These are phyloP conservation scores for Lachnellula suecica DNA, from an alignment of 2,329 filamentous ascomycete genomes.

Conservation along the genomic window DNA sequence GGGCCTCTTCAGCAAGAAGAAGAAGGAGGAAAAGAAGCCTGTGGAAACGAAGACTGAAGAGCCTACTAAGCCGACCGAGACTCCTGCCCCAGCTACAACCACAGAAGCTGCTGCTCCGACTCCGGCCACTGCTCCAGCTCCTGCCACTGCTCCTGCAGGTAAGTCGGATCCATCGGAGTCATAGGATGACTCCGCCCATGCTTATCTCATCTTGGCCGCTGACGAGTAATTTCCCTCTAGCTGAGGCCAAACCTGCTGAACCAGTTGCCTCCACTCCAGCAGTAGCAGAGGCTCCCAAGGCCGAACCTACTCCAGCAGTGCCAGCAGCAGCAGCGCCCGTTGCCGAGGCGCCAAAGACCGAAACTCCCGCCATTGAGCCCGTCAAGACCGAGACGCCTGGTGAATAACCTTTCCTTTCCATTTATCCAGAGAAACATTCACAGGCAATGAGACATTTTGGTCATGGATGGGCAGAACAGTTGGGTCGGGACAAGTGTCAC, in stretches of 20 bases:
- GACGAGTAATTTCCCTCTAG: constrained; percentile 6
- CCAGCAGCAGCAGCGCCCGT: background rate
- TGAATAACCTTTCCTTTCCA: background rate
- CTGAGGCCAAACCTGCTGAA: constrained; percentile 18
- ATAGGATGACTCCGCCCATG: constrained; percentile 1
- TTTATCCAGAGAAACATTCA: background rate
- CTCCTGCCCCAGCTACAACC: constrained; percentile 10
- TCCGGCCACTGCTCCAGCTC: constrained; percentile 13
- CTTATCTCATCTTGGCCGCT: constrained; percentile 12
- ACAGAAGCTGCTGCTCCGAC: no score
- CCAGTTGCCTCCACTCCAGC: constrained; percentile 1
- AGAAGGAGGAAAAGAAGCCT: constrained; percentile 25
- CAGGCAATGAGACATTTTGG: background rate
- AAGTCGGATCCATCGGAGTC: constrained; percentile 7
- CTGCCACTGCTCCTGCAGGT: constrained; percentile 21
- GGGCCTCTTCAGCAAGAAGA: constrained; percentile 30
- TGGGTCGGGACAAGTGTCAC: background rate
- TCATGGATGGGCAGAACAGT: background rate
- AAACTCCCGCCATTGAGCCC: constrained; percentile 18
- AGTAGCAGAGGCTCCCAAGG: constrained; percentile 3
- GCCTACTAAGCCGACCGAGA: constrained; percentile 19
- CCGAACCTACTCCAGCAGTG: constrained; percentile 12
- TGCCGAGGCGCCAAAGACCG: constrained; percentile 9
- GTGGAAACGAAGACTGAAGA: constrained; percentile 10
- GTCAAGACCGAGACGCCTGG: constrained; percentile 17